Evolutionary conservation across 2,329 filamentous ascomycete species (phyloP), one percentile per base, ranked within the genome.

Genomic region (Apiospora rasikravindrae): DNA sequence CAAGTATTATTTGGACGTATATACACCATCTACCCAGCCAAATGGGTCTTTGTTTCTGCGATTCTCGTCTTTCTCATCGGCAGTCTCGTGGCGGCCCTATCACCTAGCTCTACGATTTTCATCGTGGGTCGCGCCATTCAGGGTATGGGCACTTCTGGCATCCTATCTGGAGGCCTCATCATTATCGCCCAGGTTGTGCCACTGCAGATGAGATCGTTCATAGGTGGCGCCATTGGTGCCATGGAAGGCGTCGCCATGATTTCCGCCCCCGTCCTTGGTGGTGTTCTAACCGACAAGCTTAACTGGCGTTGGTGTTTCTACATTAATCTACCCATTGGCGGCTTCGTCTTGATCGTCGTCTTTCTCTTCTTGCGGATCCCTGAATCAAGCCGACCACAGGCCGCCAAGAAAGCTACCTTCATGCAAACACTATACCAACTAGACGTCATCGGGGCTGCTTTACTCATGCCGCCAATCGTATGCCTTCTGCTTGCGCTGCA

Each of bases 401-500:
- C 64, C 33, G 73, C 73, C 2, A 51, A 73, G 26, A 68, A 74
- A 8, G 73, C 76, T 49, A 67, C 75, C 0, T 69, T 76, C 13
- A 3, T 69, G 10, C 26, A 77, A 47, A 76, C 74, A 22, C 13
- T 77, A 22, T 75, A 74, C 72, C 75, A 69, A 37, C 77, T 81
- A 69, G 79, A 81, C 67, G 77, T 74, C 13, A 47, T 78, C 22
- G 79, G 79, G n/a, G 78, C 76, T 2, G 19, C 77, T 1, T 57
- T 79, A 67, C 76, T 81, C 70, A 76, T 80, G 70, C 76, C 78
- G 26, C 73, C 82, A n/a, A 81, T 86, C 49, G 77, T 86, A 67
- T 86, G 84, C 71, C 81, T 87, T 11, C 74, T 87, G 1, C 78
- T 88, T 8, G 86, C 85, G 4, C 78, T 88, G 1, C 84, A 86